phyloP scores from a whole-genome alignment of 495 filamentous ascomycete genomes.

The Hypomontagnella submonticulosa region DNA sequence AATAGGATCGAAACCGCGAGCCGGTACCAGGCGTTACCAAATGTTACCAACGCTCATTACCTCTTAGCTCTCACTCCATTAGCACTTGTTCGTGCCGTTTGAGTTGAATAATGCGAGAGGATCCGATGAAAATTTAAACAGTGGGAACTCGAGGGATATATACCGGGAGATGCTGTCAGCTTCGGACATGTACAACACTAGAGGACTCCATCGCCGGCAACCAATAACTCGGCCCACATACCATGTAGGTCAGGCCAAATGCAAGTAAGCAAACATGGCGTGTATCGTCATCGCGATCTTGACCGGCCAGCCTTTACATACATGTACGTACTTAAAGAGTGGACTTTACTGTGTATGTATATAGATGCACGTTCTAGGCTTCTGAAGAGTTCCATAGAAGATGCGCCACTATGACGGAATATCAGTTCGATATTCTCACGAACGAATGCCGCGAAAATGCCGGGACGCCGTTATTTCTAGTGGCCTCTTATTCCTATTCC shows the following conservation, averaged over 20 bases:
- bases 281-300: constrained; percentile 16
- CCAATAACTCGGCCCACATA: constrained; percentile 20
- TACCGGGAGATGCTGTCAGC: not conserved
- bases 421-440: constrained; percentile 2
- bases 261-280: constrained; percentile 29
- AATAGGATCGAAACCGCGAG: constrained; percentile 1
- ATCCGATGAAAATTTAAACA: constrained; percentile 1
- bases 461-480: constrained; percentile 18
- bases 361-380: not conserved
- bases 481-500: constrained; percentile 20
- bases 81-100: not conserved
- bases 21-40: not conserved
- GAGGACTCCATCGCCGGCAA: constrained; percentile 5
- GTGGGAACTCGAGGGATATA: constrained; percentile 2
- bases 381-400: constrained; percentile 1
- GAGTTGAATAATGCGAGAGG: constrained; percentile 1
- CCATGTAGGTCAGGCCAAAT: constrained; percentile 22
- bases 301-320: constrained; percentile 3
- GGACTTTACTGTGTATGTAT: not conserved
- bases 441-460: constrained; percentile 16
- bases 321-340: not conserved
- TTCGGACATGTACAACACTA: not conserved
- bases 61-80: not conserved
- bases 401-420: not conserved
- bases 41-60: too few relatives aligned